A percentile compares a stretch with the other conserved stretches of the same genome.
Evolutionary conservation across 257 asterid species (phyloP).

Genomic region (Leonotis leonurus): DNA sequence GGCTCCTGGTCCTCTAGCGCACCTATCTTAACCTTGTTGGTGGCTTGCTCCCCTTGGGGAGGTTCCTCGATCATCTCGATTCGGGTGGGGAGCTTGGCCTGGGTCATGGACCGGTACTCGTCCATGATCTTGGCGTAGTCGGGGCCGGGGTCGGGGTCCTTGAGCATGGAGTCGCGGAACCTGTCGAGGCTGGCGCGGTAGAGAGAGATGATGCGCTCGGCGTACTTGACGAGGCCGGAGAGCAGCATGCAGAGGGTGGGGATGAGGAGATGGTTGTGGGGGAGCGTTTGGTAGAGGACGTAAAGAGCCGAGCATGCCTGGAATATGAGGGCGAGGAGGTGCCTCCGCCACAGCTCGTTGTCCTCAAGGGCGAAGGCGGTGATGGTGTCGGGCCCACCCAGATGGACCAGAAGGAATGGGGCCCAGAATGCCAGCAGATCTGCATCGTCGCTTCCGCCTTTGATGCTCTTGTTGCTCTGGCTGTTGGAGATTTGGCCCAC

Average conservation of each 20-base stretch:
- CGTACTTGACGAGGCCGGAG: slow-evolving; percentile 38
- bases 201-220: slow-evolving; percentile 34
- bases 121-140: slow-evolving; percentile 48
- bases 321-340: slow-evolving; percentile 30
- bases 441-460: neutral
- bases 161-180: slow-evolving; percentile 36
- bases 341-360: slow-evolving; percentile 43
- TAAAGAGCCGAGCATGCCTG: slow-evolving; percentile 27
- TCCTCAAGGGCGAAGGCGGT: slow-evolving; percentile 50
- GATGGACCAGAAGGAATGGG: slow-evolving; percentile 45
- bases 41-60: neutral
- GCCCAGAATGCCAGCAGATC: slow-evolving; percentile 47
- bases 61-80: slow-evolving; percentile 26
- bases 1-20: slow-evolving; percentile 9
- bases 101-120: slow-evolving; percentile 29
- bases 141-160: slow-evolving; percentile 42
- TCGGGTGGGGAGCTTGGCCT: slow-evolving; percentile 29
- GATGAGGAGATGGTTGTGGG: slow-evolving; percentile 25
- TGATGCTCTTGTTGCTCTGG: slow-evolving; percentile 9
- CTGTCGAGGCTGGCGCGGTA: slow-evolving; percentile 31
- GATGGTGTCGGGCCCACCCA: slow-evolving; percentile 52
- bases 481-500: slow-evolving; percentile 45
- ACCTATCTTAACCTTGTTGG: slow-evolving; percentile 18
- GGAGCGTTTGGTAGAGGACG: slow-evolving; percentile 32
- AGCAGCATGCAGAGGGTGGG: slow-evolving; percentile 34